Conservation (phyloP, 179 eudicot species). For the Beta lomatogona region DNA sequence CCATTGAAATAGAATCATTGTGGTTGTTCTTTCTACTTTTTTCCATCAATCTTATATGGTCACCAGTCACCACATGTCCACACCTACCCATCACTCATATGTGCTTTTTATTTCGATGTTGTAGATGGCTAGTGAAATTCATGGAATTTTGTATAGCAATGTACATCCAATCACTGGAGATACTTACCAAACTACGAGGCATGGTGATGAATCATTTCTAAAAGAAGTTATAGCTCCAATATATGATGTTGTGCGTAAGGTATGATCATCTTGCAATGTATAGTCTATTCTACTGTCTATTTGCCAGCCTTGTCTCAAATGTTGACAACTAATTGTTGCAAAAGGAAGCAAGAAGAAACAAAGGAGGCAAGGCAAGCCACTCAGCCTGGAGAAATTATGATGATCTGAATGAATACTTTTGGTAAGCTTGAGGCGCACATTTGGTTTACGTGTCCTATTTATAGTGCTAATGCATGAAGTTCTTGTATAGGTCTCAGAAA, state of each 20-base stretch:
- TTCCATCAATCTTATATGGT: not conserved
- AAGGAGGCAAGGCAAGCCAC: slow-evolving; percentile 91
- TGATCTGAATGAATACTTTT: slow-evolving; percentile 96
- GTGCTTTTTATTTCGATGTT: slow-evolving; percentile 12
- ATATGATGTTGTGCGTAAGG: slow-evolving; percentile 81
- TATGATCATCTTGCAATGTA: slow-evolving; percentile 25
- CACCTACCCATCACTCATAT: slow-evolving; percentile 9
- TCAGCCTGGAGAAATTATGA: slow-evolving; percentile 98
- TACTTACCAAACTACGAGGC: slow-evolving; percentile 45
- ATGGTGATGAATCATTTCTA: slow-evolving; percentile 66
- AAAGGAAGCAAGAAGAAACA: slow-evolving; percentile 87
- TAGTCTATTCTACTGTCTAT: slow-evolving; percentile 18
- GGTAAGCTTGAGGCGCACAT: slow-evolving; percentile 49
- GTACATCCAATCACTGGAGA: slow-evolving; percentile 60
- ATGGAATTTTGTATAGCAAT: slow-evolving; percentile 57
- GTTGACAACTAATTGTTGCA: slow-evolving; percentile 24
- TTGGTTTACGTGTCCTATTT: not conserved
- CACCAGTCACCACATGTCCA: too few relatives aligned
- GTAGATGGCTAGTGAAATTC: slow-evolving; percentile 79
- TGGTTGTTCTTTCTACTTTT: slow-evolving; percentile 1
- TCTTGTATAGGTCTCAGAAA: slow-evolving; percentile 64
- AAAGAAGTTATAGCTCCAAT: slow-evolving; percentile 77
- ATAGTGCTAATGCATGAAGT: slow-evolving; percentile 22
- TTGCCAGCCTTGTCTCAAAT: slow-evolving; percentile 15
- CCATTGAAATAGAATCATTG: not conserved